Percentiles rank a stretch among this genome's conserved stretches.
phyloP scores from a whole-genome alignment of 2,329 filamentous ascomycete species.

The Endoconidiophora polonica region DNA sequence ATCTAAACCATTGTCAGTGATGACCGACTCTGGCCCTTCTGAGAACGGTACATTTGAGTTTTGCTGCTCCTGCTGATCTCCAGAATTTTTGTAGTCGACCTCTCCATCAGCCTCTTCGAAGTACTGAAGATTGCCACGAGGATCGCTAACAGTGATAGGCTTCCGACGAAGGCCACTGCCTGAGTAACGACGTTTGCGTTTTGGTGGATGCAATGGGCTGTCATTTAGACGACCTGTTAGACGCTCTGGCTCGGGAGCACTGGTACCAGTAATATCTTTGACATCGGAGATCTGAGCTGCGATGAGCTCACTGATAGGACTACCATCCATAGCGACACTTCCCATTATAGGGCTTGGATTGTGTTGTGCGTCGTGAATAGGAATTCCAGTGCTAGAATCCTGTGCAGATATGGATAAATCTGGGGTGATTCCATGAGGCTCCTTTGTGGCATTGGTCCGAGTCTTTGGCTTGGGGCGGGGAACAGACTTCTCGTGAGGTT shows the following conservation, averaged over 20 bases:
- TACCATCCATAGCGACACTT: not conserved
- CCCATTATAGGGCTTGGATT: not conserved
- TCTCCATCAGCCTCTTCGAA: slow-evolving; percentile 72
- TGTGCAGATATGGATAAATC: not conserved
- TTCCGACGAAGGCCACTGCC: slow-evolving; percentile 66
- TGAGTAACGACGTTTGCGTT: slow-evolving; percentile 61
- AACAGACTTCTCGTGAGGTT: slow-evolving; percentile 50
- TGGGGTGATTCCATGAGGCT: slow-evolving; percentile 4
- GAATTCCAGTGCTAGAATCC: not conserved
- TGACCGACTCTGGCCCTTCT: not conserved
- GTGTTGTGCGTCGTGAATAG: not conserved
- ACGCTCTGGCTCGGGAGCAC: slow-evolving; percentile 45
- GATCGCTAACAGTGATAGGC: slow-evolving; percentile 53
- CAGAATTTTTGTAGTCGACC: slow-evolving; percentile 48
- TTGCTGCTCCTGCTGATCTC: slow-evolving; percentile 11
- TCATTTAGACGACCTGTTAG: slow-evolving; percentile 13
- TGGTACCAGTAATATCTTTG: slow-evolving; percentile 44
- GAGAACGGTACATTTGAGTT: slow-evolving; percentile 12
- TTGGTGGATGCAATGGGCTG: slow-evolving; percentile 18
- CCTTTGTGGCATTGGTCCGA: slow-evolving; percentile 3
- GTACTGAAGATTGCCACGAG: slow-evolving; percentile 68
- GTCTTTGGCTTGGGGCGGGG: slow-evolving; percentile 28
- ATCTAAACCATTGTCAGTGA: not conserved
- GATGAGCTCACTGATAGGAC: slow-evolving; percentile 1
- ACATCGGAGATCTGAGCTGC: slow-evolving; percentile 18